These are phyloP conservation scores for Candida pseudofarinosa DNA, from an alignment of 805 yeast genomes.

Conservation along the genomic window DNA sequence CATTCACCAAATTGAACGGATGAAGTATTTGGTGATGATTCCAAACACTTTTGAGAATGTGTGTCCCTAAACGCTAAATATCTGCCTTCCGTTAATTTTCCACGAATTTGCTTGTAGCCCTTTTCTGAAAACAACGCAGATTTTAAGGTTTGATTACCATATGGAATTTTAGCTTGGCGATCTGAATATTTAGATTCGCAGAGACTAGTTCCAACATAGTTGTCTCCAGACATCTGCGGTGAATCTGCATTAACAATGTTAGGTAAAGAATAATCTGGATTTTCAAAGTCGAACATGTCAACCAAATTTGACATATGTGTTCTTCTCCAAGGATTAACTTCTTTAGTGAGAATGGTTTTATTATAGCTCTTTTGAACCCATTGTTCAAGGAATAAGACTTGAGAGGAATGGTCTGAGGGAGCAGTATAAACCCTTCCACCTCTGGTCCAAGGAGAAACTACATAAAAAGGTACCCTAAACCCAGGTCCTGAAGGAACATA, in stretches of 20 bases:
- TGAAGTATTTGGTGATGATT: not conserved
- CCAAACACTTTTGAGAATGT: slow-evolving; percentile 1
- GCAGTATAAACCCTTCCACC: slow-evolving; percentile 4
- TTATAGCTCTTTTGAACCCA: slow-evolving; percentile 1
- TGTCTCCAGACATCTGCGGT: not conserved
- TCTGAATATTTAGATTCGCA: slow-evolving; percentile 1
- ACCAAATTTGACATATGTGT: slow-evolving; percentile 3
- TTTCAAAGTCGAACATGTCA: slow-evolving; percentile 3
- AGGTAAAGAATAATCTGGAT: slow-evolving; percentile 3
- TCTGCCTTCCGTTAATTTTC: slow-evolving; percentile 3
- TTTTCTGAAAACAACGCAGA: slow-evolving; percentile 2
- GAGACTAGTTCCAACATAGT: not conserved
- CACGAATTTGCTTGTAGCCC: slow-evolving; percentile 4
- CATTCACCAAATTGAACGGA: not conserved
- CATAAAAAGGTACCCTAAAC: slow-evolving; percentile 3
- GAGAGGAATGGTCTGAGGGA: slow-evolving; percentile 4
- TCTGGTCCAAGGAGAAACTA: slow-evolving; percentile 4
- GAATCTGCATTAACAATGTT: not conserved
- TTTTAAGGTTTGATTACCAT: slow-evolving; percentile 1
- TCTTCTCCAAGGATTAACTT: slow-evolving; percentile 5
- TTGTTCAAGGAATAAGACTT: slow-evolving; percentile 3
- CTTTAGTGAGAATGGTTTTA: not conserved
- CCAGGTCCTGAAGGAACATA: slow-evolving; percentile 6
- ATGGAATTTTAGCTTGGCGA: slow-evolving; percentile 2
- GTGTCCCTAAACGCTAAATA: slow-evolving; percentile 1